Evolutionary conservation across 1,284 basidiomycete genomes (phyloP), one percentile per base, ranked within the genome.

Genomic region (Boletus smithii): DNA sequence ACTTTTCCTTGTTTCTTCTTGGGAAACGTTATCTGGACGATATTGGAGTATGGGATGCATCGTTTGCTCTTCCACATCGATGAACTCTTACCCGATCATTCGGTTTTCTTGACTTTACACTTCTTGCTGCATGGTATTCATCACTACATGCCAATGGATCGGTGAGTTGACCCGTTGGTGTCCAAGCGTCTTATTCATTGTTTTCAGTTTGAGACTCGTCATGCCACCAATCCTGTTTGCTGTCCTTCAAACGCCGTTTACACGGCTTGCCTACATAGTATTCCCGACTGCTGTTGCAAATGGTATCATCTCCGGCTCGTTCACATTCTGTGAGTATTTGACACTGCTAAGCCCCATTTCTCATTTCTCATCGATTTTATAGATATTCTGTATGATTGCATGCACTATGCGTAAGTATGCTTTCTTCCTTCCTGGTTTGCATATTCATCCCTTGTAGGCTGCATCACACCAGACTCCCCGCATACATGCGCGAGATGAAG

Each of bases 21-120:
- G 27, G 95, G 95, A 9, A 91, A 91, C 66, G 35, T 97, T 43
- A 77, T 97, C 57, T 99, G 95, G 95, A 98, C 95, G 0, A 67
- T 98, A 51, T 73, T 99, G 67, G 97, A 99, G 69, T 99, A 99
- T 68, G 71, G 74, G n/a, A 71, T 99, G 62, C 97, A 99, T 71
- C 87, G 95, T 26, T 98, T 97, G 81, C 73, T 99, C 44, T 99
- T 99, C 83, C 97, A 99, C 71, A 74, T 99, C 58, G 97, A 99
- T 68, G 73, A 84, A n/a, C 66, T 79, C 58, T 78, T 99, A 13
- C 97, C 95, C 6, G 95, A 98, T 68, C 76, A 74, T 48, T 86
- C 88, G 17, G 70, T 75, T 50, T 91, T 88, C 66, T 75, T 99
- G 60, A 83, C 84, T 40, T 67, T 98, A 29, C 95, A 99, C 69